These are phyloP conservation scores for Colletotrichum limetticola DNA, from an alignment of 2,329 filamentous ascomycete species.

Conservation along the genomic window DNA sequence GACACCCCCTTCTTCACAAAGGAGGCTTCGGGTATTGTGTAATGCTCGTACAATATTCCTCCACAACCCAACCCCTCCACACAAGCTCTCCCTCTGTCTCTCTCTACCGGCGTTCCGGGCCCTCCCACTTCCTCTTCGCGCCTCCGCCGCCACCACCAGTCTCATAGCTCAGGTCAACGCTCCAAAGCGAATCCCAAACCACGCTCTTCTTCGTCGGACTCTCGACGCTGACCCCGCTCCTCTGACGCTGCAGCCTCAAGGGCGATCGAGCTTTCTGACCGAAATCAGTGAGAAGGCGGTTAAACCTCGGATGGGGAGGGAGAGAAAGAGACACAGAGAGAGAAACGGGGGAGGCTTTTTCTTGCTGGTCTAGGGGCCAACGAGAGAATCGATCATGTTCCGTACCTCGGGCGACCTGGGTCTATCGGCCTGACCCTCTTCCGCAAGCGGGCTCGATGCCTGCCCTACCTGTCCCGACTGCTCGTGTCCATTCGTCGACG, in stretches of 20 bases:
- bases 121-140: constrained; percentile 19
- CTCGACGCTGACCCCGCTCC: constrained; percentile 46
- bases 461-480: constrained; percentile 8
- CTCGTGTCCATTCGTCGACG: constrained; percentile 19
- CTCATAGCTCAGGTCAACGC: constrained; percentile 67
- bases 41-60: not conserved
- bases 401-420: constrained; percentile 61
- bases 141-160: constrained; percentile 41
- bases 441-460: constrained; percentile 15
- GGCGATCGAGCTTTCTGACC: constrained; percentile 36
- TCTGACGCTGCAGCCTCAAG: constrained; percentile 50
- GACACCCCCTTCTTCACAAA: not conserved
- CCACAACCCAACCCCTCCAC: not conserved
- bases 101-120: not conserved
- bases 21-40: not conserved
- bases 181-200: constrained; percentile 73
- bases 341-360: constrained; percentile 36
- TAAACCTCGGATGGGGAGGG: constrained; percentile 30
- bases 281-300: constrained; percentile 42
- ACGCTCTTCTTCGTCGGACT: constrained; percentile 62
- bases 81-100: not conserved
- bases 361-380: constrained; percentile 55
- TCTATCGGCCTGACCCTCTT: constrained; percentile 26
- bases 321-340: constrained; percentile 28
- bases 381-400: constrained; percentile 59